Percentiles rank a stretch among this genome's conserved stretches.
Conservation (phyloP, 2,329 filamentous ascomycete genomes). For the Penicillium hesseltinei region DNA sequence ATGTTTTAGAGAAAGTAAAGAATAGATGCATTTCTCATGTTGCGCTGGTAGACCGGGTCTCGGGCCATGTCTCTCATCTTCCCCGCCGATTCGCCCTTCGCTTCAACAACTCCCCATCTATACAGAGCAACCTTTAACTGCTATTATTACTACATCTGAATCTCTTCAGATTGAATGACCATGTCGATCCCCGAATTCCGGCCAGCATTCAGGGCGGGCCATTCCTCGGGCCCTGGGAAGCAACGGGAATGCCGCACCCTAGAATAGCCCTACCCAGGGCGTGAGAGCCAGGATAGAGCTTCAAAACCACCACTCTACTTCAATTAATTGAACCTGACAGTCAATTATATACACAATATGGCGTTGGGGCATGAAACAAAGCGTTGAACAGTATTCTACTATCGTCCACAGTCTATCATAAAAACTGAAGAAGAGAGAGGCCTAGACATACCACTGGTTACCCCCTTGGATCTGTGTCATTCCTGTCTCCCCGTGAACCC, state of each 20-base stretch:
- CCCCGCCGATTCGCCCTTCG: neutral
- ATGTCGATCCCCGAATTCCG: constrained; percentile 20
- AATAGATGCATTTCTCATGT: neutral
- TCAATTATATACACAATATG: neutral
- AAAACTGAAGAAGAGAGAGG: neutral
- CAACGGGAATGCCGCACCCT: constrained; percentile 20
- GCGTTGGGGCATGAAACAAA: neutral
- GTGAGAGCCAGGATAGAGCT: neutral
- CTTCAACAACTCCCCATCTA: neutral
- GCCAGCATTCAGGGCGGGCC: constrained; percentile 22
- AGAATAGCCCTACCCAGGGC: constrained; percentile 6
- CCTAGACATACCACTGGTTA: constrained; percentile 24
- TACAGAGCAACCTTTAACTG: neutral
- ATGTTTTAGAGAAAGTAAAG: too few relatives aligned
- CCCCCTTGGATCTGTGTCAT: constrained; percentile 24
- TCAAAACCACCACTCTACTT: neutral
- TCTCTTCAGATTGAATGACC: neutral
- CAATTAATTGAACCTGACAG: neutral
- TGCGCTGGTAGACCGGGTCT: neutral
- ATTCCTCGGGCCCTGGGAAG: constrained; percentile 23
- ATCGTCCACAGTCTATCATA: neutral
- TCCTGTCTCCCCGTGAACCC: constrained; percentile 20
- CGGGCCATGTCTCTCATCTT: constrained; percentile 1
- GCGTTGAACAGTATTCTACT: neutral
- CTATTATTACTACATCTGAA: neutral